Evolutionary conservation across 192 early-diverging fungal species (phyloP).

Genomic region (Coemansia sp.): DNA sequence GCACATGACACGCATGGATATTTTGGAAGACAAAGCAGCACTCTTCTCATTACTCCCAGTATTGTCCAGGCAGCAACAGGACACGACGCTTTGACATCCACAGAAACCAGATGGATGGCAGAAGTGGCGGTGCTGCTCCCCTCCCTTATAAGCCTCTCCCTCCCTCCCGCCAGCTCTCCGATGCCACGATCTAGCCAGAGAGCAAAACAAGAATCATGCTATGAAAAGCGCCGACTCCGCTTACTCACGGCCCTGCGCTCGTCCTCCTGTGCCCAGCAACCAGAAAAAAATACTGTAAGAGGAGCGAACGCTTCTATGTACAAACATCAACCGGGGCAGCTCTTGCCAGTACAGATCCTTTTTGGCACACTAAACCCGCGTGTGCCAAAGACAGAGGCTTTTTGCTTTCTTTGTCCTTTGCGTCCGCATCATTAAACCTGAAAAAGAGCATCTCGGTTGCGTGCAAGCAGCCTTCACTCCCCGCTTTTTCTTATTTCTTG

Average conservation of each 20-base stretch:
- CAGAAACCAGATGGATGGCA: too few relatives aligned
- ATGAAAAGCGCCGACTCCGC: background rate
- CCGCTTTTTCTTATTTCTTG: background rate
- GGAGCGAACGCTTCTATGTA: background rate
- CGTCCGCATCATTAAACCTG: background rate
- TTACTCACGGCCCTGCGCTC: background rate
- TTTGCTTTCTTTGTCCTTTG: constrained; percentile 3
- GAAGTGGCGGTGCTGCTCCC: too few relatives aligned
- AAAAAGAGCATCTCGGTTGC: background rate
- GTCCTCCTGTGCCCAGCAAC: background rate
- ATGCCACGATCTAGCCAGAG: too few relatives aligned
- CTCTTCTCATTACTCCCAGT: background rate
- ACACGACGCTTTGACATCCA: background rate
- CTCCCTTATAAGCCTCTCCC: background rate
- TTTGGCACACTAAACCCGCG: background rate
- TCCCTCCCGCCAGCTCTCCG: background rate
- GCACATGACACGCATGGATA: too few relatives aligned
- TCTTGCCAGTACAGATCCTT: too few relatives aligned
- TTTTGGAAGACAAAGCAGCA: background rate
- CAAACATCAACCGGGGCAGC: background rate
- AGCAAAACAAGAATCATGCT: too few relatives aligned
- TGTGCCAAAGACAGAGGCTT: background rate
- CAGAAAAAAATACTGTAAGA: background rate
- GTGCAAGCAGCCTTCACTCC: background rate
- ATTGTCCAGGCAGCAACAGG: background rate